Base-by-base conservation (phyloP, 177 flowering plant genomes). In the Vitis hybrid region DNA sequence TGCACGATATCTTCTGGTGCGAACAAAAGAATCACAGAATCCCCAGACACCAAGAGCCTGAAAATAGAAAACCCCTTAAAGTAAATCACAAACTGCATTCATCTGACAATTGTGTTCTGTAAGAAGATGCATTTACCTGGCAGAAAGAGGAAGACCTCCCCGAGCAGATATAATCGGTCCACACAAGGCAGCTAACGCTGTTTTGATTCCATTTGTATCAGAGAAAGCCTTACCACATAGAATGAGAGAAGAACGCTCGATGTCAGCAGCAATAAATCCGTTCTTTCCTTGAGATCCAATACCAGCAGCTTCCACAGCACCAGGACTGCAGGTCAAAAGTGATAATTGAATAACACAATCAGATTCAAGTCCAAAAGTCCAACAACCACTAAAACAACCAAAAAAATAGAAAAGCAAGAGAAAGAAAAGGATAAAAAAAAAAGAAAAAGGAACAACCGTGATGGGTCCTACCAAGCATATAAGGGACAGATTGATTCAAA, bases 161-260 rank as follows among this genome's bases (percentile, higher is more conserved):
- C 87, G 76, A 62, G 87, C 85, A 76, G 73, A 73, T 48, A 86
- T 77, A 58, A 83, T 68, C 23, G 84, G 86, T 56, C 71, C 86
- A 66, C 86, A 84, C 51, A 84, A 18, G 55, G 84, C 79, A 74
- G 80, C 70, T 34, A 86, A 78, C 54, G 81, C 78, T 60, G 72
- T 75, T 72, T 83, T 86, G 50, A 61, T 45, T 70, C 77, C 80
- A 60, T 73, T 71, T 32, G 62, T 51, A 72, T 84, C 87, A 32
- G 78, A 69, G 64, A 82, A 86, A 40, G 86, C 87, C 70, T 82
- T 82, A 48, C 89, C 89, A 56, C 84, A 84, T 52, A 86, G 70
- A 55, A 86, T 78, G 52, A 86, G 79, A 10, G 84, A 79, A 21
- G 85, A 76, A 8, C 79, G 85, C 59, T 84, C 86, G 64, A 80